Evolutionary conservation across 2,329 filamentous ascomycete species (phyloP).

Genomic region (Lachnellula hyalina): DNA sequence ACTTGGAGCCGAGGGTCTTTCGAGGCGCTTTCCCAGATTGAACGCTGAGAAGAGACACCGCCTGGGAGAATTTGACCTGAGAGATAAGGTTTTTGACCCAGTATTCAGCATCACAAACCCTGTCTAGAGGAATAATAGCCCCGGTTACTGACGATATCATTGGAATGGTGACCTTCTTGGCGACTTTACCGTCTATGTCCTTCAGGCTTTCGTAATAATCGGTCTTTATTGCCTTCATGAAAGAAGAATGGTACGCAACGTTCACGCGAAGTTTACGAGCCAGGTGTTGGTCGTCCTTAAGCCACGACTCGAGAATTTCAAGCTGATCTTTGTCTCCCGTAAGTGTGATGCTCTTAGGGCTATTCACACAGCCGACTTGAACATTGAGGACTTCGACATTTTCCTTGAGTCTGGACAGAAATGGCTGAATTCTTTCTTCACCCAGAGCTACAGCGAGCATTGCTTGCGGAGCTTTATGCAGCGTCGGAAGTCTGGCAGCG

Average conservation of each 20-base stretch:
- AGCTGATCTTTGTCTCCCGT: conserved; percentile 12
- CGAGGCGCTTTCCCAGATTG: background rate
- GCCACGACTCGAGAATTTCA: background rate
- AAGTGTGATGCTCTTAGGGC: conserved; percentile 19
- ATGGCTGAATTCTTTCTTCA: conserved; percentile 14
- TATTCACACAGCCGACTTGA: conserved; percentile 33
- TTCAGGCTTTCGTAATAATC: conserved; percentile 17
- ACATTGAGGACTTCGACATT: conserved; percentile 17
- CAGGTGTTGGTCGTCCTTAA: conserved; percentile 19
- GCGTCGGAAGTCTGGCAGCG: conserved; percentile 5
- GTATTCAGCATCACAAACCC: conserved; percentile 32
- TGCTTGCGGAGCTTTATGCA: conserved; percentile 31
- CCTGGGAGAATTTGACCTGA: conserved; percentile 38
- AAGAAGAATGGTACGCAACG: conserved; percentile 37
- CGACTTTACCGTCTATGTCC: background rate
- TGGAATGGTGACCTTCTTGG: background rate
- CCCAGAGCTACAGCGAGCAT: conserved; percentile 47
- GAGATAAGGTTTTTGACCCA: conserved; percentile 42
- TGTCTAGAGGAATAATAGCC: background rate
- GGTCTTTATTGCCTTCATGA: conserved; percentile 27
- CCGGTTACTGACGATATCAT: conserved; percentile 42
- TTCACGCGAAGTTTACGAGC: conserved; percentile 32
- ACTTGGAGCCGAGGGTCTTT: background rate
- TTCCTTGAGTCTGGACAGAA: background rate
- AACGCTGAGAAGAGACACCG: conserved; percentile 25